Conservation (phyloP, 2,329 filamentous ascomycete genomes). For the Parastagonospora avenae region DNA sequence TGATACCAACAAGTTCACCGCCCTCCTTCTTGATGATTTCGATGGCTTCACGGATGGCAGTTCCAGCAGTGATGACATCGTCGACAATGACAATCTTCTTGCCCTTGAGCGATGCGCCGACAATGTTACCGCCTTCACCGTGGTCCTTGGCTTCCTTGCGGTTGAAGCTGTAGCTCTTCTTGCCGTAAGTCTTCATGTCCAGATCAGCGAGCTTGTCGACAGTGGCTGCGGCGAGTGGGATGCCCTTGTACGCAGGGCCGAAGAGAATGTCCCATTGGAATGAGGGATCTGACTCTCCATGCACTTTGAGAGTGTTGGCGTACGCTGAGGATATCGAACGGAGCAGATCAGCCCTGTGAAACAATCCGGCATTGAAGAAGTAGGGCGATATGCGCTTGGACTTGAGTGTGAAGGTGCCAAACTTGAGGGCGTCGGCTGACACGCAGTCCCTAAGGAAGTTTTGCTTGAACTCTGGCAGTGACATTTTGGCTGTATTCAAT, state of each 20-base stretch:
- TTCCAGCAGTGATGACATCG: constrained; percentile 95
- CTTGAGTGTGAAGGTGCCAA: constrained; percentile 88
- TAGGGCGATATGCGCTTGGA: constrained; percentile 90
- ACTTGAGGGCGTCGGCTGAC: constrained; percentile 72
- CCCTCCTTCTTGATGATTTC: constrained; percentile 86
- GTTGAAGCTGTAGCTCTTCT: constrained; percentile 86
- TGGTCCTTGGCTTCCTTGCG: constrained; percentile 96
- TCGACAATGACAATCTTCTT: constrained; percentile 90
- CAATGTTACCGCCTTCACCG: constrained; percentile 91
- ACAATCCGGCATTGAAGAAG: constrained; percentile 96
- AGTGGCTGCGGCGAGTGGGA: constrained; percentile 82
- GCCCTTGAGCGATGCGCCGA: constrained; percentile 82
- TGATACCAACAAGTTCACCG: constrained; percentile 81
- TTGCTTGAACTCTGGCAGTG: constrained; percentile 60
- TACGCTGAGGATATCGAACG: constrained; percentile 81
- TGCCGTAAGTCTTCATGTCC: constrained; percentile 68
- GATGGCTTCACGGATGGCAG: constrained; percentile 90
- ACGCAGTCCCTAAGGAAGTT: constrained; percentile 74
- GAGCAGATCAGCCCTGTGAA: constrained; percentile 81
- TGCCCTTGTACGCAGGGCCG: constrained; percentile 95
- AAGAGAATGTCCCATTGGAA: constrained; percentile 84
- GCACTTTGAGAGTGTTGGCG: constrained; percentile 64
- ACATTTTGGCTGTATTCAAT: constrained; percentile 13
- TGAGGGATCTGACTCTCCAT: constrained; percentile 48
- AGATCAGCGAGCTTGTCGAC: constrained; percentile 75